These are phyloP conservation scores for Narthecium ossifragum DNA, from an alignment of 106 monocot species.

Conservation along the genomic window DNA sequence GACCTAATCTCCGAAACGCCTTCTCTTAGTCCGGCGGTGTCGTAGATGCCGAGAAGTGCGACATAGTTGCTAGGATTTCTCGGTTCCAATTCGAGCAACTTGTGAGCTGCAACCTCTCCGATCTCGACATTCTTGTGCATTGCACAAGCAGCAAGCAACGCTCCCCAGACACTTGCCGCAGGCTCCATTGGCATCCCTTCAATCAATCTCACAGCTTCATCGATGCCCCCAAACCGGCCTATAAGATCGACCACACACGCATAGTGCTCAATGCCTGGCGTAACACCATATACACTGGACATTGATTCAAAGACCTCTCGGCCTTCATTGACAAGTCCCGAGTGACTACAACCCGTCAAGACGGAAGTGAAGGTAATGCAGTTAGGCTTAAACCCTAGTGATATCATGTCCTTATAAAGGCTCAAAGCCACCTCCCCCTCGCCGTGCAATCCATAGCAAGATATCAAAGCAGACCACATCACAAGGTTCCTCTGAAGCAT, in stretches of 20 bases:
- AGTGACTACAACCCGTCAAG: conserved; percentile 49
- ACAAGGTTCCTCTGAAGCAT: conserved; percentile 33
- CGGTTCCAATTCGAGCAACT: conserved; percentile 43
- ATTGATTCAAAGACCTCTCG: conserved; percentile 32
- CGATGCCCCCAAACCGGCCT: conserved; percentile 29
- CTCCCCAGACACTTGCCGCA: conserved; percentile 48
- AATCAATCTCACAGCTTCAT: conserved; percentile 40
- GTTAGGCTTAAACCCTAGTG: conserved; percentile 30
- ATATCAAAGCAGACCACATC: conserved; percentile 54
- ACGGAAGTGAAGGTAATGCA: conserved; percentile 44
- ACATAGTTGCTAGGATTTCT: conserved; percentile 53
- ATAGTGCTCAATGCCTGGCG: conserved; percentile 44
- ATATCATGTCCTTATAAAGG: conserved; percentile 39
- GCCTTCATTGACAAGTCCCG: conserved; percentile 43
- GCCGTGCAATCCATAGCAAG: conserved; percentile 48
- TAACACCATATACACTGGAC: conserved; percentile 11
- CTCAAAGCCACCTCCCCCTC: conserved; percentile 28
- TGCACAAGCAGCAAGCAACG: conserved; percentile 46
- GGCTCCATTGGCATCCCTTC: conserved; percentile 43
- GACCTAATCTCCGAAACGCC: conserved; percentile 24
- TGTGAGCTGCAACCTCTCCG: conserved; percentile 47
- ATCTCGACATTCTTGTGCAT: conserved; percentile 39
- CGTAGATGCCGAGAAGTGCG: conserved; percentile 50
- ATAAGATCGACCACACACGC: conserved; percentile 67
- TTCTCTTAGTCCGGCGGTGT: conserved; percentile 25